Evolutionary conservation across 2,329 filamentous ascomycete genomes (phyloP).

Genomic region (Nemania serpens): DNA sequence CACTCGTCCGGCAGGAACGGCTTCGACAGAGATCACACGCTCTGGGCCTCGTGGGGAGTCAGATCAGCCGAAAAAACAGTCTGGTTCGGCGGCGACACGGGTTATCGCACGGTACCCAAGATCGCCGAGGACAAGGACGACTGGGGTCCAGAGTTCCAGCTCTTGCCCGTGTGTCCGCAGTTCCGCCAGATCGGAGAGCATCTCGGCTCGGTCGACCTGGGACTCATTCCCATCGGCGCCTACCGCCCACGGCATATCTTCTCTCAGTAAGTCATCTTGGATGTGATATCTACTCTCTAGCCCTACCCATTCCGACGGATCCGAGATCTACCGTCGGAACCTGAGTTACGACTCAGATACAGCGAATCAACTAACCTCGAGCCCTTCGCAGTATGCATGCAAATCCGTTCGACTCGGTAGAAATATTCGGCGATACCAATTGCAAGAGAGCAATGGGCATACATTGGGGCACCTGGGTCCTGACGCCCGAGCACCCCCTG

Average conservation of each 20-base stretch:
- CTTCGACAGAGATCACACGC: conserved; percentile 73
- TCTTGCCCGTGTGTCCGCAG: conserved; percentile 76
- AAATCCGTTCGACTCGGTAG: conserved; percentile 83
- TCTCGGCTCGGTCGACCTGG: conserved; percentile 86
- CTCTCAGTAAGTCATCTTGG: conserved; percentile 51
- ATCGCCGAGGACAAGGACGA: conserved; percentile 68
- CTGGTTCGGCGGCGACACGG: conserved; percentile 90
- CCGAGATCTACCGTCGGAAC: not conserved
- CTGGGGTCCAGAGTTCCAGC: conserved; percentile 68
- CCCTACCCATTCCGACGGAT: not conserved
- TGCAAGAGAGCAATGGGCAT: conserved; percentile 82
- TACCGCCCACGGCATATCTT: conserved; percentile 76
- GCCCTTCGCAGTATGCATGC: conserved; percentile 66
- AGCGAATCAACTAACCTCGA: not conserved
- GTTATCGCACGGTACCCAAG: conserved; percentile 78
- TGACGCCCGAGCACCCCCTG: conserved; percentile 82
- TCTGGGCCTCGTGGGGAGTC: conserved; percentile 90
- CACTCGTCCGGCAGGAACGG: conserved; percentile 73
- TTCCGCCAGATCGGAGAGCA: conserved; percentile 82
- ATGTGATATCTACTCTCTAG: not conserved
- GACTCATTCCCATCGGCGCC: conserved; percentile 90
- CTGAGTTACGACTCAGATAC: not conserved
- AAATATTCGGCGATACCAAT: conserved; percentile 84
- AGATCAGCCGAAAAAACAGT: conserved; percentile 73
- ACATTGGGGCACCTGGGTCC: conserved; percentile 90